Conservation (phyloP, 768 basidiomycete species). For the Russula sp. region DNA sequence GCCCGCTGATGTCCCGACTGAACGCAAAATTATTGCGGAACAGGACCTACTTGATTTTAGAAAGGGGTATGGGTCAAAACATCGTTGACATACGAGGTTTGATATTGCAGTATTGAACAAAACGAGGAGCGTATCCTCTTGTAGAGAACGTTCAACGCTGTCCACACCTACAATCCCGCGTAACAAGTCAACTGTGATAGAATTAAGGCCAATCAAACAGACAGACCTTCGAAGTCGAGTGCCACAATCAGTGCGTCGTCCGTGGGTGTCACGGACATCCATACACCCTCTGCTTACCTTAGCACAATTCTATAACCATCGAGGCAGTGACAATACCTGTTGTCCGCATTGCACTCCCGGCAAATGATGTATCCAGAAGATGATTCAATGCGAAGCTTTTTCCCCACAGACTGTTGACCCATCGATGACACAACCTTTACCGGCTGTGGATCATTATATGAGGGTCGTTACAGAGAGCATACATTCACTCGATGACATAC, state of each 20-base stretch:
- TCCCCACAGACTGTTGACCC: constrained; percentile 64
- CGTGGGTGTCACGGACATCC: constrained; percentile 62
- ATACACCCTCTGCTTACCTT: constrained; percentile 45
- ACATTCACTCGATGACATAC: constrained; percentile 22
- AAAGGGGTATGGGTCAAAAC: background rate
- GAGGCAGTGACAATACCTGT: constrained; percentile 44
- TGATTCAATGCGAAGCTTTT: constrained; percentile 54
- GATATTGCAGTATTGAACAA: constrained; percentile 61
- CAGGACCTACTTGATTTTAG: constrained; percentile 47
- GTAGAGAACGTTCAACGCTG: constrained; percentile 54
- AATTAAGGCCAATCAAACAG: background rate
- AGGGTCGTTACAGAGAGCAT: background rate
- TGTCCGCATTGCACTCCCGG: constrained; percentile 59
- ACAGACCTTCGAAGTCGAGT: constrained; percentile 54
- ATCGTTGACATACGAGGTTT: constrained; percentile 41
- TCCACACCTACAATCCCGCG: constrained; percentile 39
- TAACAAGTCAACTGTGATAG: background rate
- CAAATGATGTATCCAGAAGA: constrained; percentile 55
- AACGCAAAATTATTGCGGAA: constrained; percentile 62
- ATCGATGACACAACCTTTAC: constrained; percentile 61
- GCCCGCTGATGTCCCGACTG: constrained; percentile 49
- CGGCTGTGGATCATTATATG: constrained; percentile 31
- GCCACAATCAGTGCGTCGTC: constrained; percentile 47
- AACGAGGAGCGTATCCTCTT: constrained; percentile 57
- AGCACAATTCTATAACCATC: background rate